Evolutionary conservation across 495 filamentous ascomycete genomes (phyloP), one percentile per base, ranked within the genome.

Genomic region (Lophiostoma macrostomum): DNA sequence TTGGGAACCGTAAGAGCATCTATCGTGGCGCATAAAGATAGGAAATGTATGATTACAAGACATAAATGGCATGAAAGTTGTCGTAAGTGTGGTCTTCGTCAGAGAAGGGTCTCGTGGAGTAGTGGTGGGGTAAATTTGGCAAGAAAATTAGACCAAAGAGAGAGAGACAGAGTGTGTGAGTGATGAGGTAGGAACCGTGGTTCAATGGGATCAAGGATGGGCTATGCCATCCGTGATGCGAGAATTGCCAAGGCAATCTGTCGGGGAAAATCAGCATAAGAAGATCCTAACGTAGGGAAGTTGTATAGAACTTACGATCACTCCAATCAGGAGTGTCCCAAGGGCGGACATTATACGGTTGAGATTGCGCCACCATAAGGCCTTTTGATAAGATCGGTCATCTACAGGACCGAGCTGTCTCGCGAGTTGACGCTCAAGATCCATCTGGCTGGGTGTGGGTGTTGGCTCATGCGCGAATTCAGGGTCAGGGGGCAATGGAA

Each of bases 311-410:
- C 83, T 74, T 65, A 91, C 79, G 50, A 95, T 76, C 22, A 84
- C 81, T 46, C 80, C 81, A 49, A 96, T 79, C 27, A 98, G 80
- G 49, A 86, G 71, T 12, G 93, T 64, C 13, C 93, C 93, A 39
- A 94, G 61, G 32, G 87, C 69, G 43, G 83, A 82, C 88, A 98
- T 91, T 63, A 83, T 78, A 34, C 90, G 83, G 69, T 98, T 98
- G 37, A 96, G 74, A 52, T 80, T 86, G 52, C 93, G 79, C 93
- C 93, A 97, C 90, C 91, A 96, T 30, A 80, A 77, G 11, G 89
- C 89, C 65, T 89, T 96, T 61, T 87, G 77, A 65, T 87, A 88
- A 41, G 79, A 27, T 44, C 51, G 59, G 53, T 64, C 64, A 29
- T 69, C 69, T 0, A 61, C 48, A 34, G 58, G 57, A 31, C 64